Evolutionary conservation across 495 filamentous ascomycete species (phyloP).

Genomic region (Articulospora tetracladia): DNA sequence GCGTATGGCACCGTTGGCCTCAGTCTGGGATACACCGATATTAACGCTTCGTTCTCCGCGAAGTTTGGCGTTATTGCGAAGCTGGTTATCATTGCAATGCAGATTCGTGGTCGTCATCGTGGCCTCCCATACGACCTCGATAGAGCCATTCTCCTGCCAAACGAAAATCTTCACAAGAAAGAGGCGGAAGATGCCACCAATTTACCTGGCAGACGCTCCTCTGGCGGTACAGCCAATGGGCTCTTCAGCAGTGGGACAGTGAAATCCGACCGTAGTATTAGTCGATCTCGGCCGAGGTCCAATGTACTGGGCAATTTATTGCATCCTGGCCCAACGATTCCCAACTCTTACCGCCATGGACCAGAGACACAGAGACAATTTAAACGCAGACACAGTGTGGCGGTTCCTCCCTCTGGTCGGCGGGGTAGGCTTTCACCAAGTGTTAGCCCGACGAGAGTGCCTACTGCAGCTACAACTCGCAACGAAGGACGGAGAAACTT

Average conservation of each 20-base stretch:
- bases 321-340: slow-evolving; percentile 25
- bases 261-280: slow-evolving; percentile 2
- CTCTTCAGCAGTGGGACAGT: slow-evolving; percentile 6
- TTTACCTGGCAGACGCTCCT: background rate
- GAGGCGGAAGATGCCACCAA: slow-evolving; percentile 14
- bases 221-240: slow-evolving; percentile 6
- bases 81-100: slow-evolving; percentile 89
- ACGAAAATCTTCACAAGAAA: slow-evolving; percentile 61
- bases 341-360: slow-evolving; percentile 10
- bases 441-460: background rate
- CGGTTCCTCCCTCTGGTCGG: background rate
- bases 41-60: slow-evolving; percentile 73
- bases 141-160: slow-evolving; percentile 80
- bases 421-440: background rate
- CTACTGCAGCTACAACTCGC: background rate
- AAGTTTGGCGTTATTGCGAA: slow-evolving; percentile 82
- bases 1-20: slow-evolving; percentile 95
- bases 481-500: slow-evolving; percentile 16
- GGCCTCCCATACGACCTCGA: slow-evolving; percentile 90
- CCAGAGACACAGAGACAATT: background rate
- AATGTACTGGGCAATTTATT: slow-evolving; percentile 20
- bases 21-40: slow-evolving; percentile 70
- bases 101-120: slow-evolving; percentile 87
- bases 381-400: slow-evolving; percentile 11
- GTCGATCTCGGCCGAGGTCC: background rate